Evolutionary conservation across 495 filamentous ascomycete species (phyloP), one percentile per base, ranked within the genome.

Genomic region (Elasticomyces elasticus): DNA sequence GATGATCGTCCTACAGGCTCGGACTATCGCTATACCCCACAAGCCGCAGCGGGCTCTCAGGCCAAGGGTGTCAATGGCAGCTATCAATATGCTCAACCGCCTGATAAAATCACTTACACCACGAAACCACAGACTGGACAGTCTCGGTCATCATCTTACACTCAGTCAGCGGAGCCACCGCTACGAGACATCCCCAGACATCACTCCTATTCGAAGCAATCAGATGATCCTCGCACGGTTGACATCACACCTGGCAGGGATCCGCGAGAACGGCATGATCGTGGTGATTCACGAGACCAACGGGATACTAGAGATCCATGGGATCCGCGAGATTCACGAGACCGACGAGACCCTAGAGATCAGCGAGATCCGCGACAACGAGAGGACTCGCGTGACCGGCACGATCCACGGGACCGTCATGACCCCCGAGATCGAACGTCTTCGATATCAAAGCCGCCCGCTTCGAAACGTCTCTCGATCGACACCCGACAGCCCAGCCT

Each of bases 61-160:
- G 6, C 48, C 26, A 47, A 42, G 19, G 44, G 52, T 12, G 51
- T 56, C 12, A 37, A 58, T 2, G 33, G 54, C 4, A 51, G 37
- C 26, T 65, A 65, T 35, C 64, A 67, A 35, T 70, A 70, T 51
- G 66, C 66, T 5, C 22, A 49, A 27, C 42, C 54, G 27, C 66
- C 67, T 37, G 60, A 63, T 17, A 55, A 62, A 33, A 63, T 69
- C 28, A 67, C 56, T 5, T 70, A 64, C 49, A 64, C 66, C n/a
- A 27, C 66, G 46, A 64, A 61, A 41, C 61, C 66, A 2, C 61
- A 66, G 40, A 50, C 49, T 12, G 27, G 25, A 31, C 25, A 31
- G 25, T 10, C 23, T 12, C 41, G 43, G 20, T 17, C 30, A 26
- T 20, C 46, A 44, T 40, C 37, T 48, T 47, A 56, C 28, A 26